Conservation (phyloP, 2,329 filamentous ascomycete species). For the Penicillium fuscoglaucum region DNA sequence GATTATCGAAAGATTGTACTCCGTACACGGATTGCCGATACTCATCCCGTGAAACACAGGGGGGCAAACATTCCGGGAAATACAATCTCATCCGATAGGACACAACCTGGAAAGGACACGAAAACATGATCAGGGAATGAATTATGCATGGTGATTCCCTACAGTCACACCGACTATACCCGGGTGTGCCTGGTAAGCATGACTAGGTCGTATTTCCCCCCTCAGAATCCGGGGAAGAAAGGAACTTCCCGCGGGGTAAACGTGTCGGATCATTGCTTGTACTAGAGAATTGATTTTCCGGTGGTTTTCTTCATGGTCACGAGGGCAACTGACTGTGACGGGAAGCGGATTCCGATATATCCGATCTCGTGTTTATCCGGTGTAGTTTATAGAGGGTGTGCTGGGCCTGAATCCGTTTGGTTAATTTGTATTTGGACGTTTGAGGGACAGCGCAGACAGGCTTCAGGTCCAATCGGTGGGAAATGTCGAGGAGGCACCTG, state of each 20-base stretch:
- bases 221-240: slow-evolving; percentile 5
- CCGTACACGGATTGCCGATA: slow-evolving; percentile 2
- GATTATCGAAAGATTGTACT: background rate
- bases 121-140: background rate
- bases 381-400: background rate
- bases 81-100: slow-evolving; percentile 2
- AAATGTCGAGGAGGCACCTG: background rate
- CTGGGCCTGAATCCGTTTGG: background rate
- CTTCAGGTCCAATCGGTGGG: slow-evolving; percentile 3
- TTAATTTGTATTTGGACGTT: background rate
- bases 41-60: background rate
- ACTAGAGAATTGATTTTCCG: background rate
- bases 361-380: background rate
- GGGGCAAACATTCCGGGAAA: background rate
- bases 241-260: slow-evolving; percentile 1
- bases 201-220: background rate
- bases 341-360: slow-evolving; percentile 18
- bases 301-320: background rate
- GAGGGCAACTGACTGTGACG: background rate
- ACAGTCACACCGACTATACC: background rate
- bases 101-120: background rate
- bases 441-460: background rate
- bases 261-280: background rate
- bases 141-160: background rate
- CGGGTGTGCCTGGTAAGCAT: background rate